A percentile compares a stretch with the other conserved stretches of the same genome.
These are phyloP conservation scores for Chiua virens DNA, from an alignment of 768 basidiomycete genomes.

Conservation along the genomic window DNA sequence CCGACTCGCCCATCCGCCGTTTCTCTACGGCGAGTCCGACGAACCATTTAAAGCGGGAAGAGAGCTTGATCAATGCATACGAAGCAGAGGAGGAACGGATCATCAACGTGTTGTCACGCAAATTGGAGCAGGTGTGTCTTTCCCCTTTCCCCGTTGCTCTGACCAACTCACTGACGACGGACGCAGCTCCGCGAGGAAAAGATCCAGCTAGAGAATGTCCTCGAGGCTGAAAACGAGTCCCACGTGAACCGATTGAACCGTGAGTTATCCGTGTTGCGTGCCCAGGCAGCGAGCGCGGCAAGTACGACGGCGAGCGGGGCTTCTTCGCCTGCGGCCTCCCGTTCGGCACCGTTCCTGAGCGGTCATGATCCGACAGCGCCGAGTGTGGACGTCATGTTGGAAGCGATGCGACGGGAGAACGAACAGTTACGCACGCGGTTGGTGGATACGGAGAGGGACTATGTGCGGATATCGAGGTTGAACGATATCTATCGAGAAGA, in stretches of 20 bases:
- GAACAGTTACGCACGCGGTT: constrained; percentile 66
- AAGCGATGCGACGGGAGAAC: constrained; percentile 78
- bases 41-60: constrained; percentile 50
- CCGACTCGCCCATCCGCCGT: constrained; percentile 53
- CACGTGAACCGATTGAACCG: constrained; percentile 77
- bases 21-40: constrained; percentile 56
- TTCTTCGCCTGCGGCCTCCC: not conserved
- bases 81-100: constrained; percentile 91
- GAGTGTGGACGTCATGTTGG: constrained; percentile 60
- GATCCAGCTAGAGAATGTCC: constrained; percentile 74
- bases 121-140: constrained; percentile 69
- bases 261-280: constrained; percentile 63
- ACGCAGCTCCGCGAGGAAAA: constrained; percentile 79
- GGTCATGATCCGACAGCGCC: constrained; percentile 36
- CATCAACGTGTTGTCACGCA: constrained; percentile 78
- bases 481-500: constrained; percentile 88
- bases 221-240: constrained; percentile 84
- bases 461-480: constrained; percentile 66
- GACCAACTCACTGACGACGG: not conserved
- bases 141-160: not conserved
- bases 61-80: constrained; percentile 83
- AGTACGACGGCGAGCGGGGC: not conserved
- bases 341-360: constrained; percentile 4
- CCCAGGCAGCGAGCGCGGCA: constrained; percentile 44
- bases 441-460: constrained; percentile 76